A percentile compares a stretch with the other conserved stretches of the same genome.
Conservation (phyloP, 2,329 filamentous ascomycete genomes). For the Shiraia sp. region DNA sequence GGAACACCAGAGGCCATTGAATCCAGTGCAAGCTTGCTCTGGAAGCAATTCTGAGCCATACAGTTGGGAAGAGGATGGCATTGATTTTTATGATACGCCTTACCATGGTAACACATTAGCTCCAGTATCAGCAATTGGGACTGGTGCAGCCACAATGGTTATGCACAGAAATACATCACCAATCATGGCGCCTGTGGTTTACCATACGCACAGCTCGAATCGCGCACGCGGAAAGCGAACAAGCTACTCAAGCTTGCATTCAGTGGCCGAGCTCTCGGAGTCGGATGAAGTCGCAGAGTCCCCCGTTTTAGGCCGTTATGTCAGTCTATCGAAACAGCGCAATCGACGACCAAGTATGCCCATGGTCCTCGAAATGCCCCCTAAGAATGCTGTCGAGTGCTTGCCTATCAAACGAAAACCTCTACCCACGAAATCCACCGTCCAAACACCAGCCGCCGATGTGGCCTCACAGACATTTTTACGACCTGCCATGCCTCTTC, state of each 20-base stretch:
- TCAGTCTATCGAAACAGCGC: slow-evolving; percentile 6
- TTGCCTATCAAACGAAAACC: slow-evolving; percentile 35
- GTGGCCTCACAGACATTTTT: slow-evolving; percentile 24
- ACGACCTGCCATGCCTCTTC: slow-evolving; percentile 23
- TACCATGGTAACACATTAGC: slow-evolving; percentile 6
- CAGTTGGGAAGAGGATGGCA: slow-evolving; percentile 38
- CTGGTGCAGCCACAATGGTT: slow-evolving; percentile 8
- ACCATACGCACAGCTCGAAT: slow-evolving; percentile 41
- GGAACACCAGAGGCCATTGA: slow-evolving; percentile 28
- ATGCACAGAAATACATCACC: slow-evolving; percentile 24
- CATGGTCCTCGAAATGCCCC: slow-evolving; percentile 14
- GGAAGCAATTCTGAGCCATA: slow-evolving; percentile 15
- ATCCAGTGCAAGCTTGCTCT: slow-evolving; percentile 15
- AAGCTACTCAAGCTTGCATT: slow-evolving; percentile 36
- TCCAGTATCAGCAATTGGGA: slow-evolving; percentile 8
- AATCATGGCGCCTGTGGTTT: slow-evolving; percentile 29
- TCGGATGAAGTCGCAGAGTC: slow-evolving; percentile 32
- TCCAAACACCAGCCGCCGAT: slow-evolving; percentile 19
- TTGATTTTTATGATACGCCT: slow-evolving; percentile 17
- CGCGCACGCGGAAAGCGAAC: slow-evolving; percentile 37
- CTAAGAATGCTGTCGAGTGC: too few relatives aligned
- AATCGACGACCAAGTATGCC: slow-evolving; percentile 12
- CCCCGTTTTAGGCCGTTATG: slow-evolving; percentile 19
- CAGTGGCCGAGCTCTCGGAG: slow-evolving; percentile 38
- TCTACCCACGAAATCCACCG: slow-evolving; percentile 15